Base-by-base conservation (phyloP, 2,329 filamentous ascomycete genomes). In the Colletotrichum horii region DNA sequence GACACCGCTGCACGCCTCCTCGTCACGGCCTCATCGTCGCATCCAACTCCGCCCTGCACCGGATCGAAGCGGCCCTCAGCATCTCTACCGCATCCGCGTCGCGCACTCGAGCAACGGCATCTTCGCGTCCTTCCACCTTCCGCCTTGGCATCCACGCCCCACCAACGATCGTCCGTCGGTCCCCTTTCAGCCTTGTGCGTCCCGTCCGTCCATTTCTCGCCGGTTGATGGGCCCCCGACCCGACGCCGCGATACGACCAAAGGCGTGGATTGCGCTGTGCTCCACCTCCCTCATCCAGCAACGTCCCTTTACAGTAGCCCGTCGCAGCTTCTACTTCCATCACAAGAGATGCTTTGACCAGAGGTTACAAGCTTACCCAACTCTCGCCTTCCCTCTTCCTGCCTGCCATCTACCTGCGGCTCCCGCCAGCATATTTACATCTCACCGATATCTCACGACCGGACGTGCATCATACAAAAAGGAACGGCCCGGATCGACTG, bases 91-190 rank as follows among this genome's bases (percentile, higher is more conserved):
- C 67, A 15, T 38, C 52, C 8, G 9, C 30, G 32, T 68, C 32
- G 56, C 56, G 55, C 34, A 15, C 32, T 38, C 62, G 48, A 43
- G 55, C 52, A 36, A 26, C 28, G 22, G 32, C 38, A 60, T 43
- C 56, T 34, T 68, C 38, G 48, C 19, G 32, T 24, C 24, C 16
- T 68, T n/a, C 58, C 56, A 36, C 62, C 34, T 73, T 43, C 65
- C 56, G 70, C 64, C 70, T 76, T 76, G 74, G 65, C 70, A 68
- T 60, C 58, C 64, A 65, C 70, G 74, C 74, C 74, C 74, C 74
- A 74, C 74, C 48, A 36, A 48, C 43, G 74, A 76, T 74, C 74
- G 70, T 69, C 58, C 58, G 61, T 61, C 65, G 66, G 55, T 74
- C 64, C 32, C 67, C 48, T 64, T 74, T 73, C 74, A 74, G 74